Evolutionary conservation across 257 asterid genomes (phyloP).

Genomic region (Rhazya stricta): DNA sequence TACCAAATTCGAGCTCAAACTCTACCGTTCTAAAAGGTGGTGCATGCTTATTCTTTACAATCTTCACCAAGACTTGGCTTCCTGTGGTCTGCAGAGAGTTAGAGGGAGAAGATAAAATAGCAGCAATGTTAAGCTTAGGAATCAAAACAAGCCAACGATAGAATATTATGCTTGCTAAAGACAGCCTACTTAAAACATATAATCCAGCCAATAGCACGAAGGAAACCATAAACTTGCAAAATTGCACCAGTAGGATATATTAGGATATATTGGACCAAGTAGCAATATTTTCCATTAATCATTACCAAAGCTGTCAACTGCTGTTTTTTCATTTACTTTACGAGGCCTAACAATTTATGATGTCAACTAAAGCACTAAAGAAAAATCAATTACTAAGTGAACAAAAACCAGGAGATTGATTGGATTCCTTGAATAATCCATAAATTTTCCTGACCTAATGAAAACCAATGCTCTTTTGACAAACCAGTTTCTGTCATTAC

Average conservation of each 20-base stretch:
- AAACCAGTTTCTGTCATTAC: not conserved
- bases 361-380: not conserved
- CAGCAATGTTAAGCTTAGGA: not conserved
- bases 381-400: too few relatives aligned
- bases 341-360: not conserved
- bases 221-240: constrained; percentile 2
- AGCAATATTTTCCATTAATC: not conserved
- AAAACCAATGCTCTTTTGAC: not conserved
- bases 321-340: not conserved
- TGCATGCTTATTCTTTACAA: constrained; percentile 91
- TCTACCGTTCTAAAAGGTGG: constrained; percentile 79
- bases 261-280: not conserved
- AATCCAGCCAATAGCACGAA: not conserved
- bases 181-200: not conserved
- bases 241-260: not conserved
- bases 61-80: constrained; percentile 80
- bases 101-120: not conserved
- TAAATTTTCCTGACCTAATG: not conserved
- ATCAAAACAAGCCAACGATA: not conserved
- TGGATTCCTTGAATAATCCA: not conserved
- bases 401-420: not conserved
- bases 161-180: not conserved
- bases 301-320: not conserved
- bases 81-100: constrained; percentile 54
- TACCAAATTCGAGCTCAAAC: constrained; percentile 86